Evolutionary conservation across 345 rosid genomes (phyloP), one percentile per base, ranked within the genome.

Genomic region (Odontarrhena argentea): DNA sequence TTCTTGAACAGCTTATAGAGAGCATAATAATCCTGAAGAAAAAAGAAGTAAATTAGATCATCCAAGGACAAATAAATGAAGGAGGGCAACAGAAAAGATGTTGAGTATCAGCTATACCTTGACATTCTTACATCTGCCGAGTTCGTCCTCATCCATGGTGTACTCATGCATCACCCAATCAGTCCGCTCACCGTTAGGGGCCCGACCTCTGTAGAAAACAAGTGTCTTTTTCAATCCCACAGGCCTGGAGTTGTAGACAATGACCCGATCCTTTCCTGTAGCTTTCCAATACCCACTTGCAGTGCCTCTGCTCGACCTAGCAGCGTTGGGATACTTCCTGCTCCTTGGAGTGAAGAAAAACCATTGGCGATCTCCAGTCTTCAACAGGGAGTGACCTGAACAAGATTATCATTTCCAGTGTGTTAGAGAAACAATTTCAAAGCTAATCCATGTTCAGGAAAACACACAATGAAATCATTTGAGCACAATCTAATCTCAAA

Each of bases 131-230:
- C 94, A 88, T 51, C 87, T 80, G 55, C 68, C 80, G 7, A 91
- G 87, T 55, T 91, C 97, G 22, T 83, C 85, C 65, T 91, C 94
- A 58, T 88, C 85, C 55, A 91, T 45, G 0, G 92, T 83, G 67
- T 91, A 91, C 68, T 91, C 97, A 9, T 91, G 97, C 97, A 91
- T 88, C 56, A 91, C 97, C 97, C 97, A 91, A 68, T 91, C 90
- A 52, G 94, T 88, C 8, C 97, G 81, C 18, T 79, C 73, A 42
- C 97, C 97, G 38, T 0, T 77, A 14, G 96, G 97, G 7, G 97
- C 92, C 9, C 90, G 86, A 15, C 97, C 96, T 64, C 73, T 74
- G 13, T 91, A 84, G 74, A 83, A 88, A 57, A 91, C 92, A 28
- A 88, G 81, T 55, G 97, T 88, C 79, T 88, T 91, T 78, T 91